Evolutionary conservation across 2,329 filamentous ascomycete species (phyloP).

Genomic region (Colletotrichum sp.): DNA sequence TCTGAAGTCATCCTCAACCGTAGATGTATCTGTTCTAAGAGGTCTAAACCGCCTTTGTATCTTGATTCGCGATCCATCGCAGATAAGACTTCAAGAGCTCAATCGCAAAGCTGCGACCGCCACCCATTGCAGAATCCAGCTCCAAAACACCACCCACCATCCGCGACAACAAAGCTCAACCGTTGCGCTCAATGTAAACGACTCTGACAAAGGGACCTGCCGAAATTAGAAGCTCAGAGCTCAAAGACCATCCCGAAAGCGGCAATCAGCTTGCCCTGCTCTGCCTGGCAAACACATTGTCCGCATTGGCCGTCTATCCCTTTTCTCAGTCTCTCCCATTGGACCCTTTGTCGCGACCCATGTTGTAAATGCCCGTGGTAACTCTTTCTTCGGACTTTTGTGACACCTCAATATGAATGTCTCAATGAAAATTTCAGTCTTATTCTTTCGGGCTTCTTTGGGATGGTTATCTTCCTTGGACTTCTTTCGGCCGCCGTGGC

Average conservation of each 20-base stretch:
- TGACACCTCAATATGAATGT: not conserved
- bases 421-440: not conserved
- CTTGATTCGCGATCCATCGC: not conserved
- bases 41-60: accelerated
- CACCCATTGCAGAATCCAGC: not conserved
- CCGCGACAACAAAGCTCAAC: not conserved
- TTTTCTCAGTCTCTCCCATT: not conserved
- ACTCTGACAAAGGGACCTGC: not conserved
- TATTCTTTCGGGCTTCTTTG: not conserved
- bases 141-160: not conserved
- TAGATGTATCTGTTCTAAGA: not conserved
- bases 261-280: not conserved
- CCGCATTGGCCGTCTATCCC: not conserved
- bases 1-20: too few species aligned
- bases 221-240: not conserved
- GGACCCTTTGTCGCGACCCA: not conserved
- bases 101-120: not conserved
- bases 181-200: not conserved
- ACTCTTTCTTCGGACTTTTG: not conserved
- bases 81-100: not conserved
- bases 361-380: not conserved
- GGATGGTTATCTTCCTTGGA: not conserved
- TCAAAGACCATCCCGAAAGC: not conserved
- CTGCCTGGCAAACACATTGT: not conserved
- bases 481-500: not conserved